Evolutionary conservation across 2,329 filamentous ascomycete genomes (phyloP), one percentile per base, ranked within the genome.

Genomic region (Talaromyces pinophilus): DNA sequence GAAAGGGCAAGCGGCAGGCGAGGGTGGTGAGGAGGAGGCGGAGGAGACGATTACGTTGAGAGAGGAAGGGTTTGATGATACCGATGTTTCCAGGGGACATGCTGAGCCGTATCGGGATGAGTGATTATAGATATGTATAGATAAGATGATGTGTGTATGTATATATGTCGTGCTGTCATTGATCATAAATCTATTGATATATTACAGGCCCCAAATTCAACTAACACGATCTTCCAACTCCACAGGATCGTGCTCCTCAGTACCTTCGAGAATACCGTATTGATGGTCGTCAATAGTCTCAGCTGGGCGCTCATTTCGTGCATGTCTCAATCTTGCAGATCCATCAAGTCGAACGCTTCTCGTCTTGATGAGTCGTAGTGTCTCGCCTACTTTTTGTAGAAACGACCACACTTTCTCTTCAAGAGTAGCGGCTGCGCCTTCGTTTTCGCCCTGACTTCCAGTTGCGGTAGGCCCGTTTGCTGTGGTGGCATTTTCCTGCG

Each of bases 401-500:
- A 78, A 73, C 28, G 72, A 68, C 78, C 78, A 80, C 38, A 78
- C 67, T 30, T 75, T 76, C 40, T 79, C 74, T 62, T 80, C 77
- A 28, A 78, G 64, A 0, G 74, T 70, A 44, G 66, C 64, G 25
- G 70, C 69, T 7, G 64, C 46, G 15, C 74, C 72, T 17, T 69
- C 69, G 44, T 64, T 70, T 40, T 69, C 55, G 3, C 69, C 67
- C 8, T 66, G 33, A 33, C 59, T 42, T 35, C 62, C 42, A 1
- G 25, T 5, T 54, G 25, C 17, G 3, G 10, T 54, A 1, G 65
- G 5, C 15, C 62, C 65, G 19, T 76, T 76, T 48, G 76, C 74
- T n/a, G 77, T 74, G 6, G 78, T 71, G 0, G 76, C 76, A 72
- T 92, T 89, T 78, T 95, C 93, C 50, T 90, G 88, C 8, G 92